Evolutionary conservation across 2,329 filamentous ascomycete genomes (phyloP), one percentile per base, ranked within the genome.

Genomic region (Rhynchosporium secalis): DNA sequence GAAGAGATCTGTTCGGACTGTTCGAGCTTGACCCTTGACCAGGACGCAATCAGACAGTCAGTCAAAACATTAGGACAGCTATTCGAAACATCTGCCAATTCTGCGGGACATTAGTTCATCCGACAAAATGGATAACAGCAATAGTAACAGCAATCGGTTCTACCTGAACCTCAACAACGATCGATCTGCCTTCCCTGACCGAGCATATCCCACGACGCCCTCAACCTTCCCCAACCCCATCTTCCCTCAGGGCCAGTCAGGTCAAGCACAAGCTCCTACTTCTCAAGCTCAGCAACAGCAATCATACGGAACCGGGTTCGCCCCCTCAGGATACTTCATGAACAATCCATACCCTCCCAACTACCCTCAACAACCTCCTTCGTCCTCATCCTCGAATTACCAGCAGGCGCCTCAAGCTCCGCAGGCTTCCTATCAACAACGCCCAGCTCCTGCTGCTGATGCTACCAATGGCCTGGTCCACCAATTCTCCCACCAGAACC

Each of bases 191-290:
- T 90, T 73, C 89, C 89, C 76, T 83, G 88, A 89, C 75, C 83
- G 88, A 74, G 81, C 86, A 69, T 92, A 91, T 81, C 90, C 89
- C 70, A 92, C 94, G 58, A 97, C 94, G 9, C 94, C 94, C 58
- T 97, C 94, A 68, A 96, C 93, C 63, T 98, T 98, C 74, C 94
- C 94, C 12, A 94, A 98, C 78, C 93, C 93, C 64, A 90, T 96
- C 75, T 71, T 71, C 62, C 69, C 65, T 60, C 69, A 71, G 33
- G 69, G 72, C 73, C 67, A 75, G 56, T 75, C 76, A 63, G 72
- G 58, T 65, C 76, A 74, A 62, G 65, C 43, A 59, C 74, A 76
- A 63, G 28, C 54, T 56, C 54, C 54, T 45, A 3, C 54, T 15
- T 46, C 54, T 12, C 57, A 51, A 15, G 26, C 45, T 36, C 47